Conservation (phyloP, 108 stramenopile species). For the Nannochloropsis granulata region DNA sequence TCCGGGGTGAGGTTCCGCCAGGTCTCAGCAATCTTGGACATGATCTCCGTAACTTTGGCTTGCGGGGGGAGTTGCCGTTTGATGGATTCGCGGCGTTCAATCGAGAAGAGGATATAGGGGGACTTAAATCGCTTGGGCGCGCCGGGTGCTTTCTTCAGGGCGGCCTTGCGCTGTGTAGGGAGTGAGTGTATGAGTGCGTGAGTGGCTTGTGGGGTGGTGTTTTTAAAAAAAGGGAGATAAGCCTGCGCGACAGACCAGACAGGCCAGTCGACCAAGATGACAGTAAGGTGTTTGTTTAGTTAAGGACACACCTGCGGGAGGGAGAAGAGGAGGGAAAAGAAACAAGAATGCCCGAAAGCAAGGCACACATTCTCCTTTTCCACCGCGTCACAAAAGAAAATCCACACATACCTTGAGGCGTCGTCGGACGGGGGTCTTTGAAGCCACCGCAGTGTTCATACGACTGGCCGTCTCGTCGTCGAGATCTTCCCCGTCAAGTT, state of each 20-base stretch:
- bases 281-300: too few species aligned
- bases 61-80: background rate
- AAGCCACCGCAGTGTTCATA: background rate
- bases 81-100: background rate
- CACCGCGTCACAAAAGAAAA: too few species aligned
- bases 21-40: background rate
- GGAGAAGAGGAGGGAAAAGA: too few species aligned
- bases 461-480: background rate
- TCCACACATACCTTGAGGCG: background rate
- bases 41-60: background rate
- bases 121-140: background rate
- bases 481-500: background rate
- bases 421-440: background rate
- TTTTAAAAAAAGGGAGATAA: background rate
- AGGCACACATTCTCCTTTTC: too few species aligned
- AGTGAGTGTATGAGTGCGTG: too few species aligned
- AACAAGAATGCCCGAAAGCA: too few species aligned
- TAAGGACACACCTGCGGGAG: too few species aligned
- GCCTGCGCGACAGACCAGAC: too few species aligned
- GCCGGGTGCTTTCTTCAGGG: background rate
- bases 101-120: background rate
- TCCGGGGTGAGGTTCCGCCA: background rate
- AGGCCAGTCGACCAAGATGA: too few species aligned
- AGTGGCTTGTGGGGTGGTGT: too few species aligned
- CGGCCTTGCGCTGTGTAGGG: background rate